phyloP scores from a whole-genome alignment of 2,329 filamentous ascomycete genomes.

The Pseudocercospora ulei region DNA sequence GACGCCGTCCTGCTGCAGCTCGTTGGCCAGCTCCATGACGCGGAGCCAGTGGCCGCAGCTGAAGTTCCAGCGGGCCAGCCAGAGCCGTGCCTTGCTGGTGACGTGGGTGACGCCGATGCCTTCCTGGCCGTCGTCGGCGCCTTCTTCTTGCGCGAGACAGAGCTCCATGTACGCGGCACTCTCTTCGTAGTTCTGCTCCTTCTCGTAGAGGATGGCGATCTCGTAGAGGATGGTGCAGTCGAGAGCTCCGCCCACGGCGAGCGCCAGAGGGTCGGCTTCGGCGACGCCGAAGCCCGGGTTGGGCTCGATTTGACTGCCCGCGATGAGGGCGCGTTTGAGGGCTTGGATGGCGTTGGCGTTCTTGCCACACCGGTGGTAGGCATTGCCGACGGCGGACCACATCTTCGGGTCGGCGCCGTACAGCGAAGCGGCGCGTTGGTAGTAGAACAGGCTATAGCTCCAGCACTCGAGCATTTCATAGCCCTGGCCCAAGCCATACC shows the following conservation, averaged over 20 bases:
- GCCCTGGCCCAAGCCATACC: slow-evolving; percentile 93
- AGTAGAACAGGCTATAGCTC: slow-evolving; percentile 93
- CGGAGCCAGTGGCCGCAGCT: slow-evolving; percentile 62
- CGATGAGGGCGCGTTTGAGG: slow-evolving; percentile 80
- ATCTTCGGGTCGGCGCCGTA: slow-evolving; percentile 97
- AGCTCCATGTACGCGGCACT: slow-evolving; percentile 93
- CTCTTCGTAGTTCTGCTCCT: slow-evolving; percentile 64
- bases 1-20: slow-evolving; percentile 88
- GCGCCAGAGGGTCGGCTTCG: slow-evolving; percentile 39
- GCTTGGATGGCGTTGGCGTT: slow-evolving; percentile 88
- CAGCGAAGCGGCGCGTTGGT: slow-evolving; percentile 84
- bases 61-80: slow-evolving; percentile 79
- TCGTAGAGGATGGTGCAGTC: slow-evolving; percentile 86
- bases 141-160: slow-evolving; percentile 83
- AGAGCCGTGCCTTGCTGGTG: slow-evolving; percentile 85
- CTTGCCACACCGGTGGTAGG: slow-evolving; percentile 79
- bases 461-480: slow-evolving; percentile 98
- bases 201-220: slow-evolving; percentile 82
- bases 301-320: slow-evolving; percentile 74
- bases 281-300: slow-evolving; percentile 39
- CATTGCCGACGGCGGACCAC: slow-evolving; percentile 94
- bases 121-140: slow-evolving; percentile 40
- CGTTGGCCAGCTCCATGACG: slow-evolving; percentile 71
- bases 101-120: slow-evolving; percentile 81
- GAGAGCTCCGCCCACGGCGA: slow-evolving; percentile 50